These are phyloP conservation scores for Epichloe gansuensis DNA, from an alignment of 2,329 filamentous ascomycete species.

Conservation along the genomic window DNA sequence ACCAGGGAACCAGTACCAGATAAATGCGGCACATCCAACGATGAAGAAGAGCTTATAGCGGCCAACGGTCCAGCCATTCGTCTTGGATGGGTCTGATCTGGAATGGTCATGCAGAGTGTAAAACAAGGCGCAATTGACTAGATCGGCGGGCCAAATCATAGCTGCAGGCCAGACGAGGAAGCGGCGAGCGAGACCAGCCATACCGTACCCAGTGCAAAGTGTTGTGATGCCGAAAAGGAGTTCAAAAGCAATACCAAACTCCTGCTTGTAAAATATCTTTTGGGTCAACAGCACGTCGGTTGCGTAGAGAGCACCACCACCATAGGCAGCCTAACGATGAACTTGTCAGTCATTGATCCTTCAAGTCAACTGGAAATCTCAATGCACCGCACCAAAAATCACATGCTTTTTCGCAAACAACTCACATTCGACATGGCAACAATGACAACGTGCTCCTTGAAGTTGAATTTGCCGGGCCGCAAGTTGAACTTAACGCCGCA, in stretches of 20 bases:
- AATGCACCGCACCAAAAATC: neutral
- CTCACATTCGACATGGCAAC: conserved; percentile 53
- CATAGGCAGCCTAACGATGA: conserved; percentile 37
- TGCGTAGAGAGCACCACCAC: conserved; percentile 44
- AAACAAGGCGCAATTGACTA: conserved; percentile 42
- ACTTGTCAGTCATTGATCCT: neutral
- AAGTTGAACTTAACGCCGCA: conserved; percentile 44
- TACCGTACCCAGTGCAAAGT: conserved; percentile 44
- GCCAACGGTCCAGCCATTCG: conserved; percentile 50
- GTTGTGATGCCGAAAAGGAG: conserved; percentile 41
- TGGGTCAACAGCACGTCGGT: conserved; percentile 39
- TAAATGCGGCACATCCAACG: conserved; percentile 36
- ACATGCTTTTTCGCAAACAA: conserved; percentile 2
- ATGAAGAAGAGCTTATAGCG: conserved; percentile 52
- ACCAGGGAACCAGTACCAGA: conserved; percentile 51
- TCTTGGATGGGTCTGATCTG: conserved; percentile 33
- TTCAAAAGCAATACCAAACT: conserved; percentile 42
- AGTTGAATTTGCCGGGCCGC: conserved; percentile 45
- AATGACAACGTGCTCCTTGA: conserved; percentile 50
- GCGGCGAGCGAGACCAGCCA: conserved; percentile 41
- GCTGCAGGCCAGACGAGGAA: conserved; percentile 43
- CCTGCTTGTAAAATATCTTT: conserved; percentile 44
- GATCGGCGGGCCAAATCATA: conserved; percentile 46
- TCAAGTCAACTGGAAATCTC: neutral
- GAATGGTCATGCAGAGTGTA: conserved; percentile 34